Base-by-base conservation (phyloP, 2,329 filamentous ascomycete genomes). In the Colletotrichum theobromicola region DNA sequence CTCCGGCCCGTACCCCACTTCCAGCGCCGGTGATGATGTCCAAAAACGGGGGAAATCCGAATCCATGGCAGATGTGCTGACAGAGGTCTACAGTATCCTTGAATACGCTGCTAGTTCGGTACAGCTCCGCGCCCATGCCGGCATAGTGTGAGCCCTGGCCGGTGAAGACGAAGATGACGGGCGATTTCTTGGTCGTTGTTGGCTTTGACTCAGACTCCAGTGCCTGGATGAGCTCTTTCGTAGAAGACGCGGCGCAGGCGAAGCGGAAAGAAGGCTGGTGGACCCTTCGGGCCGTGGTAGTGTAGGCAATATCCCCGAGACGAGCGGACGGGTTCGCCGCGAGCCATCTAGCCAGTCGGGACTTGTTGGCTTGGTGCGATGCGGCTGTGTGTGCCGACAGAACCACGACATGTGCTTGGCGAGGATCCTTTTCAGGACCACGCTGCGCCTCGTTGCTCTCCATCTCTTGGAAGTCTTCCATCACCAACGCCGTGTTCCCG, bases 11-110 rank as follows among this genome's bases (percentile, higher is more conserved):
- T 21, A n/a, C 42, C 4, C 42, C 6, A 0, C 12, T 50, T 13
- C 42, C n/a, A 5, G 67, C 9, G 0, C 63, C 12, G 30, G 66
- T 50, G 16, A 92, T 83, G 5, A 89, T 46, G 66, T 79, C 64
- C 3, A 87, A 61, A 21, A 88, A 81, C 0, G 83, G 81, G 1
- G 83, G 83, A 26, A 88, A 87, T 0, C 84, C 83, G 4, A 82
- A 78, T 1, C 73, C 73, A 9, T 77, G 75, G 0, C 76, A 80
- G 4, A 85, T 77, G 0, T 67, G 65, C 21, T 87, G 80, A 13
- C 85, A 81, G 1, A 78, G 77, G 16, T 79, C 32, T 3, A 88
- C 74, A 18, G 85, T 78, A 1, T 80, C 74, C 3, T 74, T 72
- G 66, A 84, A 84, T 8, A 80, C 55, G 2, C 79, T 78, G 50